Evolutionary conservation across 352 stramenopile genomes (phyloP), one percentile per base, ranked within the genome.

Genomic region (Stramenopiles sp.): DNA sequence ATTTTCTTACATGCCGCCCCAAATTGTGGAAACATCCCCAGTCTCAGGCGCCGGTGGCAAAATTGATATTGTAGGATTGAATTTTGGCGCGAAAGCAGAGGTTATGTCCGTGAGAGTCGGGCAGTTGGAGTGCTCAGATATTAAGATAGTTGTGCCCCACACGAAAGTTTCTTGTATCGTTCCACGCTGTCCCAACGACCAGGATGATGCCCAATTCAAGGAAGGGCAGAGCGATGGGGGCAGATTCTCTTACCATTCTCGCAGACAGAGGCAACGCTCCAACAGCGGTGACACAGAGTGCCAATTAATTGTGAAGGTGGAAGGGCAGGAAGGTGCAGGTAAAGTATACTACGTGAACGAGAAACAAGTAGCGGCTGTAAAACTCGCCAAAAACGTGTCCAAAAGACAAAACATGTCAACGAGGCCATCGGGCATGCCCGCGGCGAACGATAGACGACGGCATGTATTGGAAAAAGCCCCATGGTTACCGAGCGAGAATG

Each of bases 111-210:
- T 53, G 43, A 12, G 25, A 53, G 43, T 53, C 12, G 43, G 25
- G 25, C 12, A 25, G 12, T 12, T 53, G 12, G 25, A 53, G 12
- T 53, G 43, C 43, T 18, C 12, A 12, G 25, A 53, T 18, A 25
- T 53, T 25, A 53, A 53, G 12, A 53, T 53, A 18, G 43, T 53
- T 53, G 43, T 53, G 25, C 43, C 43, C 12, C 43, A 53, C 43
- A 53, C 43, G 43, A 53, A 53, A 53, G 25, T 53, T 53, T 53
- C 43, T 53, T 53, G 43, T 53, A 53, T 53, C 25, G 43, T 53
- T 12, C 43, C 43, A 53, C 43, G 43, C 25, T 53, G 43, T 25
- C 43, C 43, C 12, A 53, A 53, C 12, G 25, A 12, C 12, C 12
- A 25, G 12, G 25, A 53, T 18, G 43, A 12, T 53, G 43, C 25